Percentiles rank a stretch among this genome's conserved stretches.
These are phyloP conservation scores for Capsella rubella DNA, from an alignment of 441 rosid species.

Conservation along the genomic window DNA sequence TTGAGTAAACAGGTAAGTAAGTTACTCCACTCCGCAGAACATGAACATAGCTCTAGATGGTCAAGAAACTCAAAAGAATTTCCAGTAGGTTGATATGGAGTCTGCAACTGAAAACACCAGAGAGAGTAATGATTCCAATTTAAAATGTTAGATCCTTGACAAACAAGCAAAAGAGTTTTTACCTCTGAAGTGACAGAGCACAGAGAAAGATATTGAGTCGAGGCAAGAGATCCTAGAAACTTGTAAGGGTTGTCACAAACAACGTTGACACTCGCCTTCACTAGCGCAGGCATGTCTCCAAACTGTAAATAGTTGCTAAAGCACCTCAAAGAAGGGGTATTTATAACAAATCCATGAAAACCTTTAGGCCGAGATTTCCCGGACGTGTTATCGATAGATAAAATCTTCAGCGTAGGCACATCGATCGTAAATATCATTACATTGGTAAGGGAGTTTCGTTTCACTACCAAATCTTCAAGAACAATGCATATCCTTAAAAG, in stretches of 20 bases:
- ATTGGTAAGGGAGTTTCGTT: neutral
- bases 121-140: neutral
- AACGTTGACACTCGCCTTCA: conserved; percentile 23
- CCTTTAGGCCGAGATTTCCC: conserved; percentile 19
- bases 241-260: conserved; percentile 6
- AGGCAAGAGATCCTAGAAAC: conserved; percentile 18
- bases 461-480: conserved; percentile 35
- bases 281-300: conserved; percentile 27
- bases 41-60: conserved; percentile 27
- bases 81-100: neutral
- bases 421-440: conserved; percentile 1
- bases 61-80: conserved; percentile 16
- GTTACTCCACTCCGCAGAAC: conserved; percentile 15
- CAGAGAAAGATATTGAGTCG: conserved; percentile 19
- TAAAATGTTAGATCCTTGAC: neutral
- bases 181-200: conserved; percentile 25
- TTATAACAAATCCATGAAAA: conserved; percentile 32
- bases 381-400: neutral
- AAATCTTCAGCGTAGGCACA: conserved; percentile 25
- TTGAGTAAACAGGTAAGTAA: conserved; percentile 7
- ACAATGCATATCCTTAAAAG: neutral
- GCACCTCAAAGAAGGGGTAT: conserved; percentile 29
- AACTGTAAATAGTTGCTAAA: conserved; percentile 16
- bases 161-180: neutral
- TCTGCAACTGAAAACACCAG: conserved; percentile 4